Evolutionary conservation across 805 yeast species (phyloP).

Genomic region (Wickerhamiella australiensis): DNA sequence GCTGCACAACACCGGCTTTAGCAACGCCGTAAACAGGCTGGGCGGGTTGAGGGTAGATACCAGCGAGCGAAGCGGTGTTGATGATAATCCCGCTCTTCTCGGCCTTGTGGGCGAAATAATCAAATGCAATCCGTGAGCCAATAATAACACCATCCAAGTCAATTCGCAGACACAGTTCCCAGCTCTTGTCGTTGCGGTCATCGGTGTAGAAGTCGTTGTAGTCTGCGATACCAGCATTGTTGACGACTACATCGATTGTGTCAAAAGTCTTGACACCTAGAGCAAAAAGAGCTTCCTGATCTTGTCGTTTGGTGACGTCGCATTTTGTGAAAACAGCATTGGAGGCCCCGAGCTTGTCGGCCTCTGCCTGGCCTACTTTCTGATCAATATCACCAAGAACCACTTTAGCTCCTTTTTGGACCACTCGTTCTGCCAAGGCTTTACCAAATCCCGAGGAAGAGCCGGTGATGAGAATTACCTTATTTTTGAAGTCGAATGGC

Average conservation of each 20-base stretch:
- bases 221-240: slow-evolving; percentile 83
- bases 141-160: slow-evolving; percentile 9
- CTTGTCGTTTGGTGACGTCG: slow-evolving; percentile 3
- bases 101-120: slow-evolving; percentile 11
- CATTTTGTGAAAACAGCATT: slow-evolving; percentile 6
- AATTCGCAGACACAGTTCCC: slow-evolving; percentile 4
- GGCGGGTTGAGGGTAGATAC: slow-evolving; percentile 11
- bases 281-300: slow-evolving; percentile 31
- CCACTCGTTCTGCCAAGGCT: slow-evolving; percentile 74
- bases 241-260: slow-evolving; percentile 68
- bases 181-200: slow-evolving; percentile 35
- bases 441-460: slow-evolving; percentile 92
- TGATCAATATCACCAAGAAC: slow-evolving; percentile 62
- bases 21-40: slow-evolving; percentile 10
- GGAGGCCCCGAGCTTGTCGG: slow-evolving; percentile 3
- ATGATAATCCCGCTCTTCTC: slow-evolving; percentile 5
- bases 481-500: slow-evolving; percentile 40
- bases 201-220: slow-evolving; percentile 35
- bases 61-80: slow-evolving; percentile 12
- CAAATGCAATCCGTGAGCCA: slow-evolving; percentile 9
- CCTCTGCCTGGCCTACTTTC: slow-evolving; percentile 22
- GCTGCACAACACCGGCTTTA: slow-evolving; percentile 7
- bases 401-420: slow-evolving; percentile 86
- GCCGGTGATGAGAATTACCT: slow-evolving; percentile 90
- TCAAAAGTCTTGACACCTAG: slow-evolving; percentile 69